phyloP scores from a whole-genome alignment of 148 eudicot species.

The Linanthus parryae region DNA sequence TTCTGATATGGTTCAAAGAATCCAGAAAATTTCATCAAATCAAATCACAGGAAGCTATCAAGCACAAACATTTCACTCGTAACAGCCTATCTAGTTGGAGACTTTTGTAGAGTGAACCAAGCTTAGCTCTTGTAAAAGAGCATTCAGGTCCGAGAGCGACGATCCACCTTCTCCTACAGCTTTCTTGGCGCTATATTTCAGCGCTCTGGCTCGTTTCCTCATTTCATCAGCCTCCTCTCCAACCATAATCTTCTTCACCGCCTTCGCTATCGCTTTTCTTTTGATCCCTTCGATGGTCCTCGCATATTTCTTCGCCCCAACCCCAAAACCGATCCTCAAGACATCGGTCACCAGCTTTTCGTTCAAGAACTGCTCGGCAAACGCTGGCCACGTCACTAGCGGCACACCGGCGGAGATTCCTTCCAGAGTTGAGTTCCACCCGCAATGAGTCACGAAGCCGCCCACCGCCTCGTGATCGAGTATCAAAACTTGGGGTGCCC shows the following conservation, averaged over 20 bases:
- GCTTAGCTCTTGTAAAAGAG: constrained; percentile 1
- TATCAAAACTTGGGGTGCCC: constrained; percentile 5
- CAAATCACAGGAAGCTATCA: no score
- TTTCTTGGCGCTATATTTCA: constrained; percentile 1
- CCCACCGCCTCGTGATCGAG: constrained; percentile 2
- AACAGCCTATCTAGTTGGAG: no score
- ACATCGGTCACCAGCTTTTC: constrained; percentile 1
- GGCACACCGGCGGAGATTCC: neutral
- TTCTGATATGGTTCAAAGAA: no score
- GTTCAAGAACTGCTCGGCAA: neutral
- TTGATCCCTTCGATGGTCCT: neutral
- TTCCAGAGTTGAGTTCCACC: constrained; percentile 8
- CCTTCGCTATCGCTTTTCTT: neutral
- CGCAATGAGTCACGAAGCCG: constrained; percentile 4
- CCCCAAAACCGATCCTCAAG: neutral
- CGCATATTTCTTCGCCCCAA: neutral
- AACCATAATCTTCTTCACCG: constrained; percentile 7
- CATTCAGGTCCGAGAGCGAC: no score
- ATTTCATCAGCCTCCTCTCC: constrained; percentile 1
- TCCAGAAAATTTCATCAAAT: no score
- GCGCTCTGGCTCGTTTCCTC: neutral
- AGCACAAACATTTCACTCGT: no score
- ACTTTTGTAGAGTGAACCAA: no score
- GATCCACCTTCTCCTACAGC: constrained; percentile 8
- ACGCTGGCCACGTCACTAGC: constrained; percentile 4